Evolutionary conservation across 345 rosid genomes (phyloP).

Genomic region (Viola odorata): DNA sequence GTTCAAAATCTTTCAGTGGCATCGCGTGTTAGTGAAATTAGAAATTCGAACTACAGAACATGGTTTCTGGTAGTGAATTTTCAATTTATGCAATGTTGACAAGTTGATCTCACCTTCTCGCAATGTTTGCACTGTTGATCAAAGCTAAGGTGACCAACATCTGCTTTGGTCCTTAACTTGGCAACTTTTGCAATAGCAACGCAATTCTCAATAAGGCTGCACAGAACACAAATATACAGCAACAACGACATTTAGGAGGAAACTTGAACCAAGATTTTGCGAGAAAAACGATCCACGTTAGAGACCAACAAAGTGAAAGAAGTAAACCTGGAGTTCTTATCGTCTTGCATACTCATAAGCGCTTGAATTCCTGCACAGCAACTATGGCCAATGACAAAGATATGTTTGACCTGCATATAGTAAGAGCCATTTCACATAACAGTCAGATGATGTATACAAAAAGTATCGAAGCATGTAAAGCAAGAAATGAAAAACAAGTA

Average conservation of each 20-base stretch:
- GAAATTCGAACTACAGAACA: background rate
- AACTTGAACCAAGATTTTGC: too few species aligned
- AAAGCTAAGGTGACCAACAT: constrained; percentile 13
- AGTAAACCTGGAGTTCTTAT: constrained; percentile 12
- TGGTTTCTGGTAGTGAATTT: background rate
- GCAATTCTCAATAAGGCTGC: constrained; percentile 21
- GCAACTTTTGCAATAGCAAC: constrained; percentile 19
- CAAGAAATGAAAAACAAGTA: background rate
- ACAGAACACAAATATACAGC: background rate
- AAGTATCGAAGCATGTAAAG: background rate
- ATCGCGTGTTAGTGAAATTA: too few species aligned
- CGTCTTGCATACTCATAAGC: constrained; percentile 26
- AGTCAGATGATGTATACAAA: background rate
- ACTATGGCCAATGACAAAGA: constrained; percentile 29
- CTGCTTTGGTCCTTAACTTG: constrained; percentile 17
- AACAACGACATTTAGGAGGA: constrained; percentile 8
- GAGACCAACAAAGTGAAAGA: background rate
- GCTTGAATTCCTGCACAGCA: constrained; percentile 29
- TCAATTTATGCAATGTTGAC: background rate
- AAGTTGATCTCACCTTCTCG: constrained; percentile 17
- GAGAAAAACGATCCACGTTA: background rate
- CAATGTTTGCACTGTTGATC: constrained; percentile 23
- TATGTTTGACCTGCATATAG: constrained; percentile 23
- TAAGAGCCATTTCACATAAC: background rate
- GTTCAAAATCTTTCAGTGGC: background rate